Percentiles rank a stretch among this genome's conserved stretches.
phyloP scores from a whole-genome alignment of 805 yeast genomes.

The Helenozyma baotianmanensis region DNA sequence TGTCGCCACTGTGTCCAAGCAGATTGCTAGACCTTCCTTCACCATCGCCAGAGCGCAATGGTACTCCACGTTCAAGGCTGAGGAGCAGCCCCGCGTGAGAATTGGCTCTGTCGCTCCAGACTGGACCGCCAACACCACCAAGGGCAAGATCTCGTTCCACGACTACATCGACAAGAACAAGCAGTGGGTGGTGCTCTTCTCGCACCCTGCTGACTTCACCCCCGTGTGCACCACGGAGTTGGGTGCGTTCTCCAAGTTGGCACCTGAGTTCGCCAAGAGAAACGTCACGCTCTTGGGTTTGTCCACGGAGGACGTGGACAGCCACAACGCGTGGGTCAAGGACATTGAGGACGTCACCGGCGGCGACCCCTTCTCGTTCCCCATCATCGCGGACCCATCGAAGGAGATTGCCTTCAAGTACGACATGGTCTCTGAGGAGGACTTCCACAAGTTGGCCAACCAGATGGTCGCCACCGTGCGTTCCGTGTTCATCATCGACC shows the following conservation, averaged over 20 bases:
- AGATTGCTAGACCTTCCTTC: slow-evolving; percentile 8
- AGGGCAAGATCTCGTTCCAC: slow-evolving; percentile 61
- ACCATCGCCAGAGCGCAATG: slow-evolving; percentile 9
- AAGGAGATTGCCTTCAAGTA: slow-evolving; percentile 57
- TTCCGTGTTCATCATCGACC: slow-evolving; percentile 70
- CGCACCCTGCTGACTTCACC: slow-evolving; percentile 76
- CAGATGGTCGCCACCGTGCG: slow-evolving; percentile 66
- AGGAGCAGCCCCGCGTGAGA: slow-evolving; percentile 41
- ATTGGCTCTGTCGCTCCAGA: slow-evolving; percentile 68
- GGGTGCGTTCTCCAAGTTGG: slow-evolving; percentile 69
- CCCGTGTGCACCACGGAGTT: slow-evolving; percentile 78
- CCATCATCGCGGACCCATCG: slow-evolving; percentile 63
- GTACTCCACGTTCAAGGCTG: slow-evolving; percentile 27
- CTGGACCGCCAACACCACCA: slow-evolving; percentile 58
- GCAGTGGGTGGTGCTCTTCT: slow-evolving; percentile 61
- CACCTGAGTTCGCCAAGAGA: slow-evolving; percentile 64
- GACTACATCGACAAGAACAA: slow-evolving; percentile 50
- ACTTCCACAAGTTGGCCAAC: slow-evolving; percentile 59
- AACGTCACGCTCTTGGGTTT: slow-evolving; percentile 64
- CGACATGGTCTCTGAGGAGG: slow-evolving; percentile 71
- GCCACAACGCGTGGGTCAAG: slow-evolving; percentile 65
- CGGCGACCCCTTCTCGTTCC: slow-evolving; percentile 55
- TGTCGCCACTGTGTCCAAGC: slow-evolving; percentile 7
- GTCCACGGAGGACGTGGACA: slow-evolving; percentile 58
- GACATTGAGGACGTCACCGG: slow-evolving; percentile 61